A percentile compares a stretch with the other conserved stretches of the same genome.
Conservation (phyloP, 352 stramenopile genomes). For the Phytophthora foliorum region DNA sequence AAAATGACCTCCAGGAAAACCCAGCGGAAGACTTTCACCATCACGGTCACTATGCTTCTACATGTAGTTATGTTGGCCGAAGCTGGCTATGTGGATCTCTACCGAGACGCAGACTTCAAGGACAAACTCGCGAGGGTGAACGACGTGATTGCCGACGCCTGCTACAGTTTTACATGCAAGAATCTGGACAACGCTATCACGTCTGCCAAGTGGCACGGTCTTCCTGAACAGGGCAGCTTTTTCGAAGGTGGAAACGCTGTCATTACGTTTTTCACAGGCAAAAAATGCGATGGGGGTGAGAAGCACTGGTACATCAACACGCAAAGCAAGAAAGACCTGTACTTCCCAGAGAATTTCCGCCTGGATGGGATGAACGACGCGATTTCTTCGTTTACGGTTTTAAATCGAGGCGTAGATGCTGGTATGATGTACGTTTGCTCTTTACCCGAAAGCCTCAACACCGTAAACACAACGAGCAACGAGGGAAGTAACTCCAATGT, state of each 20-base stretch:
- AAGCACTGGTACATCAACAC: conserved; percentile 7
- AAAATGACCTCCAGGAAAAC: background rate
- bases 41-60: background rate
- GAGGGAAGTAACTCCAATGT: background rate
- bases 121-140: conserved; percentile 10
- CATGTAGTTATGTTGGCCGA: background rate
- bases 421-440: conserved; percentile 10
- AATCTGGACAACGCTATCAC: conserved; percentile 18
- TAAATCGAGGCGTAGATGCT: conserved; percentile 2
- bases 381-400: conserved; percentile 19
- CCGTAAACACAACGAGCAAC: background rate
- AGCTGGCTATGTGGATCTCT: conserved; percentile 19
- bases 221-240: conserved; percentile 8
- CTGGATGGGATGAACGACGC: conserved; percentile 25
- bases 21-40: background rate
- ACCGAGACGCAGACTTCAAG: conserved; percentile 17
- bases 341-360: conserved; percentile 22
- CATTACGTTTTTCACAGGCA: conserved; percentile 18
- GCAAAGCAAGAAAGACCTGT: conserved; percentile 13
- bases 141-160: conserved; percentile 11
- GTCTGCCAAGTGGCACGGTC: conserved; percentile 23
- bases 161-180: conserved; percentile 17
- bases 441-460: background rate
- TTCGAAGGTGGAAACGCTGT: conserved; percentile 6
- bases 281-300: background rate